Base-by-base conservation (phyloP, 2,329 filamentous ascomycete species). In the Monilinia polystroma region DNA sequence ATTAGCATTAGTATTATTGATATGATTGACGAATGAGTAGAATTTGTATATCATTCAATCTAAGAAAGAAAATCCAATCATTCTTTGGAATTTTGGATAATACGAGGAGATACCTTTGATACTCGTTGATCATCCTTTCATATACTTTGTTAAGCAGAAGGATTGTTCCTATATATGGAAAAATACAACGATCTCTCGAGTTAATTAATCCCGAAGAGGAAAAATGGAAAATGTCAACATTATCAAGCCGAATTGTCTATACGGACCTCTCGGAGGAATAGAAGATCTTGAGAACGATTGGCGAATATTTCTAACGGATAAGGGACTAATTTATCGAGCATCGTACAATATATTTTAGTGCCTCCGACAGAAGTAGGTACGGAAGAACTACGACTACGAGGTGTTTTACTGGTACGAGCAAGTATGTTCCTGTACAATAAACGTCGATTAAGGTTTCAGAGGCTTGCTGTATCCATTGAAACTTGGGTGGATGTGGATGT, bases 361-460 rank as follows among this genome's bases (percentile, higher is more conserved):
- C 29, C 29, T 29, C 29, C 29, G 29, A 29, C 29, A 29, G 29
- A 29, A 35, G 32, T 35, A 35, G 32, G 7, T 7, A 35, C 32
- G 32, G 14, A 53, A 53, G 41, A 14, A 43, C 45, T 4, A 35
- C 23, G 29, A 29, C 29, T 29, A 29, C 29, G 29, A 18, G 35
- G 43, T 4, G 23, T 35, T 18, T 35, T 26, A 49, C n/a, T 14
- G 26, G 23, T 23, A 23, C 23, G 23, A 23, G 23, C 23, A 23
- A 23, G 23, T 23, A 23, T 23, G 23, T 23, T 23, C 23, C 18
- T 35, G 57, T 49, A 23, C n/a, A 47, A 10, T 49, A 18, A 26
- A 59, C n/a, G 43, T 16, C 43, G 43, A 49, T 60, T 60, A 60
- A 60, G 43, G 57, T 60, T 49, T 60, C 57, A 60, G 57, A 43